Conservation (phyloP, 108 stramenopile species). For the Tribonema minus region DNA sequence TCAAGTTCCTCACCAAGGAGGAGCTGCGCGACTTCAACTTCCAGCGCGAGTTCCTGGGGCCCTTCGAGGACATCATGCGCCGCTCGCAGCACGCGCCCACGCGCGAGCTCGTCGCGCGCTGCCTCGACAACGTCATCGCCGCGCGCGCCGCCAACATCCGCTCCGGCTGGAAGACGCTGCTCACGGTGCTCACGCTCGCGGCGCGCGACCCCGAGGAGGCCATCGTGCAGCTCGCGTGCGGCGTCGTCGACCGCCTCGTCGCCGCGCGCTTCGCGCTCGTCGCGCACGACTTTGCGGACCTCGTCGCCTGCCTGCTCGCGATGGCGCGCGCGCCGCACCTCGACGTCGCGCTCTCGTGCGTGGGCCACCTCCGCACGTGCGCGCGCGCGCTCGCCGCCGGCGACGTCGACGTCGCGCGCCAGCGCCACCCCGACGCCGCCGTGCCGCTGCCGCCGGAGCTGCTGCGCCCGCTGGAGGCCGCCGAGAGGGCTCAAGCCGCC, state of each 20-base stretch:
- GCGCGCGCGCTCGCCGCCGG: conserved; percentile 5
- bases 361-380: conserved; percentile 53
- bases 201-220: conserved; percentile 69
- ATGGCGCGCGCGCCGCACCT: conserved; percentile 66
- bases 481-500: neutral
- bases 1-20: conserved; percentile 87
- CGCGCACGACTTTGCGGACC: conserved; percentile 80
- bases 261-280: conserved; percentile 43
- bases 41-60: conserved; percentile 84
- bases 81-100: conserved; percentile 46
- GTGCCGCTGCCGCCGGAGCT: conserved; percentile 9
- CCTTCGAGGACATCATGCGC: conserved; percentile 81
- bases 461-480: conserved; percentile 10
- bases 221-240: conserved; percentile 61
- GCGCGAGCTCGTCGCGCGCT: conserved; percentile 81
- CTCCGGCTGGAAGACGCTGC: conserved; percentile 86
- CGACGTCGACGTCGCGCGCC: conserved; percentile 8
- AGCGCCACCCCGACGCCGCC: conserved; percentile 10
- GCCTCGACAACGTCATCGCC: conserved; percentile 78
- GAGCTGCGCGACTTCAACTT: conserved; percentile 89
- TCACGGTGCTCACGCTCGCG: conserved; percentile 74
- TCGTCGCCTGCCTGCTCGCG: conserved; percentile 75
- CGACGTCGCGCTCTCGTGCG: conserved; percentile 57
- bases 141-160: conserved; percentile 57
- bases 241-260: conserved; percentile 48